Evolutionary conservation across 2,329 filamentous ascomycete species (phyloP).

Genomic region (Teratosphaeria destructans): DNA sequence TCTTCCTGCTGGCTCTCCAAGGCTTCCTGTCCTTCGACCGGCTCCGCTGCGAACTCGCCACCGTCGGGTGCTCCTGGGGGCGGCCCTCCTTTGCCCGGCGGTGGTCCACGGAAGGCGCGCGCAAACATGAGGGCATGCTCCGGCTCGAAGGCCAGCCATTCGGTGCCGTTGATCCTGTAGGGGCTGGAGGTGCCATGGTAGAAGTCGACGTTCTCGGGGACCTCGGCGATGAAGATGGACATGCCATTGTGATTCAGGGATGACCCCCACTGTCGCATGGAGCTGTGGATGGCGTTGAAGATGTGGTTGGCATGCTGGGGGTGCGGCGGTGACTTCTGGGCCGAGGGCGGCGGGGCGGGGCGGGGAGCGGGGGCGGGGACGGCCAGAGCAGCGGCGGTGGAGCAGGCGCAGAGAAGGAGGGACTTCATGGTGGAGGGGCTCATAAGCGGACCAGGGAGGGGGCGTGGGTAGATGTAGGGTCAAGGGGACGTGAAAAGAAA

Average conservation of each 20-base stretch:
- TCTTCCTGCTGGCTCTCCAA: neutral
- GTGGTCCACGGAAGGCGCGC: constrained; percentile 13
- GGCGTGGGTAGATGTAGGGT: neutral
- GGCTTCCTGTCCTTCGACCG: neutral
- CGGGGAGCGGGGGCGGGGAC: neutral
- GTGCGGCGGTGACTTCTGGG: neutral
- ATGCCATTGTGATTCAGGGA: constrained; percentile 67
- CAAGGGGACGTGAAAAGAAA: neutral
- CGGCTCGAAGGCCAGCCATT: constrained; percentile 69
- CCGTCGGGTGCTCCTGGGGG: neutral
- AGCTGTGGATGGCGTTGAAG: constrained; percentile 4
- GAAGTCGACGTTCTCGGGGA: constrained; percentile 54
- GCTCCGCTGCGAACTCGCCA: neutral
- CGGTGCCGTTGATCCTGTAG: constrained; percentile 42
- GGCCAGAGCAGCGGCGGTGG: neutral
- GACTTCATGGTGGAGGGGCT: neutral
- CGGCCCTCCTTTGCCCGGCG: constrained; percentile 1
- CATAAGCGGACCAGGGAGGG: neutral
- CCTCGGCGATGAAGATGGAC: constrained; percentile 55
- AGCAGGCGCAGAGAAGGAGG: neutral
- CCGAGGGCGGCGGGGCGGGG: too few species aligned
- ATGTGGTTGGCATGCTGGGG: constrained; percentile 3
- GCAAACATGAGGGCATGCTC: constrained; percentile 63
- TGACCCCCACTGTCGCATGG: constrained; percentile 56
- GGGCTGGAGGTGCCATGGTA: constrained; percentile 52